A percentile compares a stretch with the other conserved stretches of the same genome.
Conservation (phyloP, 495 filamentous ascomycete genomes). For the Tuber melanosporum region DNA sequence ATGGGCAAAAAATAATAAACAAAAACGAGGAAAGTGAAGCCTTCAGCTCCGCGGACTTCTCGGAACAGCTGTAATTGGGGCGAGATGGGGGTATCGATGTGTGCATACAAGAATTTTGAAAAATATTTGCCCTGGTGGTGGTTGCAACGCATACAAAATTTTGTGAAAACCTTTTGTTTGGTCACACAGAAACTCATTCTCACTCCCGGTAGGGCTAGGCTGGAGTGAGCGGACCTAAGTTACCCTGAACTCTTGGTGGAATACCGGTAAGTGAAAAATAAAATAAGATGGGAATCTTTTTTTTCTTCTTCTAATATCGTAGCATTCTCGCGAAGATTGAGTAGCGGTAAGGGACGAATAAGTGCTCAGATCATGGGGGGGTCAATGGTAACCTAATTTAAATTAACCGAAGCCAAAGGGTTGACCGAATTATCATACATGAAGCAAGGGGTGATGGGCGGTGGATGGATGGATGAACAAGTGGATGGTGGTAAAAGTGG, state of each 20-base stretch:
- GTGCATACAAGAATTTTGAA: too few species aligned
- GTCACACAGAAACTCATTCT: too few species aligned
- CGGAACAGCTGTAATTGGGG: not conserved
- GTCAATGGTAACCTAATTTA: not conserved
- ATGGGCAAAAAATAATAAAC: not conserved
- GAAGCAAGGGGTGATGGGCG: not conserved
- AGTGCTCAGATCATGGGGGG: not conserved
- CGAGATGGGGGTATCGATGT: too few species aligned
- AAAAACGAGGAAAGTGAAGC: not conserved
- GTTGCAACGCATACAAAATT: too few species aligned
- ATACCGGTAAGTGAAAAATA: not conserved
- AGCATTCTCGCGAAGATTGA: not conserved
- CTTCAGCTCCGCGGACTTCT: not conserved
- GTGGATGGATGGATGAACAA: not conserved
- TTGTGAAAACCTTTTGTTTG: too few species aligned
- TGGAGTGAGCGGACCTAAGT: not conserved
- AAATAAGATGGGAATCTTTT: not conserved
- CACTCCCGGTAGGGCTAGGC: not conserved
- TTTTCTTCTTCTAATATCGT: not conserved
- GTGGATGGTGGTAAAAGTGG: not conserved
- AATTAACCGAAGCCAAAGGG: not conserved
- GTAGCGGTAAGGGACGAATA: not conserved
- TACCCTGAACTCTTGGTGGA: not conserved
- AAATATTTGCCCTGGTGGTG: too few species aligned
- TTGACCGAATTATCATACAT: not conserved